phyloP scores from a whole-genome alignment of 441 rosid genomes.

The Aquilaria agallochum region DNA sequence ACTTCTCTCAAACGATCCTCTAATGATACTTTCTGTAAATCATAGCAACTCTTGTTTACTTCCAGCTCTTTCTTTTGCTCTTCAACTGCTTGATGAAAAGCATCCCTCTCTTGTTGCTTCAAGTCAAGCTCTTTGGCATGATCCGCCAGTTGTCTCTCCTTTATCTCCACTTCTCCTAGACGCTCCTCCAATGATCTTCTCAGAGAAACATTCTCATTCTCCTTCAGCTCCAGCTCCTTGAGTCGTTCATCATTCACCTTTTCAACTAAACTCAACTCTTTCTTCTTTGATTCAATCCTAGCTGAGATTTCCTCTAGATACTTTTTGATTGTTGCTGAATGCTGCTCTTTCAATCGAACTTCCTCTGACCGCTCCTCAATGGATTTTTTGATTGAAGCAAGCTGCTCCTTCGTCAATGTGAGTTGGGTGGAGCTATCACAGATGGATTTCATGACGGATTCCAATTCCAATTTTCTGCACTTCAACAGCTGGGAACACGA shows the following conservation, averaged over 20 bases:
- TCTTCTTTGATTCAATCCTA: conserved; percentile 20
- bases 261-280: conserved; percentile 21
- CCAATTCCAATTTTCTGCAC: conserved; percentile 12
- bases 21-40: not conserved
- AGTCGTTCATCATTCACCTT: conserved; percentile 11
- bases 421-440: conserved; percentile 20
- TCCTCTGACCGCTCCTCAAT: conserved; percentile 17
- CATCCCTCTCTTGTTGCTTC: no score
- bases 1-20: conserved; percentile 20
- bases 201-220: conserved; percentile 17
- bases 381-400: conserved; percentile 20
- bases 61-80: conserved; percentile 13
- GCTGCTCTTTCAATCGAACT: conserved; percentile 20
- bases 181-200: conserved; percentile 24
- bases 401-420: conserved; percentile 16
- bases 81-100: no score
- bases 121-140: no score
- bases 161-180: conserved; percentile 17
- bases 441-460: conserved; percentile 10
- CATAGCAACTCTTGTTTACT: conserved; percentile 29
- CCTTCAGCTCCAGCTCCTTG: conserved; percentile 24
- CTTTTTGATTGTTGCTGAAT: conserved; percentile 20
- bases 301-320: conserved; percentile 24
- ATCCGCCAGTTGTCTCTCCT: conserved; percentile 22
- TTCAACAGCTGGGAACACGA: conserved; percentile 8